Conservation (phyloP, 345 rosid genomes). For the Salix arbutifolia region DNA sequence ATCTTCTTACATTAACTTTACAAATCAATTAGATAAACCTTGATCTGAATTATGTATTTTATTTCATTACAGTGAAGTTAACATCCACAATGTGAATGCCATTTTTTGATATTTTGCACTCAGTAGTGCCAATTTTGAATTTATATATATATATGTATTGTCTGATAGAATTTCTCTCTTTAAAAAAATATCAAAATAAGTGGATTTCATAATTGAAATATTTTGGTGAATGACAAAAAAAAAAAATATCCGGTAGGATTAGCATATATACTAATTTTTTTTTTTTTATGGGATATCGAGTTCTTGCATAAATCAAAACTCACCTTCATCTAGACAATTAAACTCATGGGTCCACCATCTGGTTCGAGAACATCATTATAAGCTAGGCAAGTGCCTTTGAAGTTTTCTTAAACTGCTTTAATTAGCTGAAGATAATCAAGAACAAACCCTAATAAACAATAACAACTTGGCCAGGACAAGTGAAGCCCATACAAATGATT, state of each 20-base stretch:
- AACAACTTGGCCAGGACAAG: constrained; percentile 35
- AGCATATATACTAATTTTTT: background rate
- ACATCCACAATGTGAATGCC: too few species aligned
- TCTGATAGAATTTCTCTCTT: too few species aligned
- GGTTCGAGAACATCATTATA: background rate
- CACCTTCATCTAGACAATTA: background rate
- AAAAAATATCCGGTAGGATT: background rate
- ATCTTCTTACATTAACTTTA: too few species aligned
- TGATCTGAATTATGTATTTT: too few species aligned
- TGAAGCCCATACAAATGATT: constrained; percentile 71
- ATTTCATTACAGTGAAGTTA: too few species aligned
- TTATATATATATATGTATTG: too few species aligned
- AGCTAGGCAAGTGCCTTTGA: background rate
- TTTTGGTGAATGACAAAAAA: too few species aligned
- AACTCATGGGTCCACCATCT: background rate
- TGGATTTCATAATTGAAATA: background rate
- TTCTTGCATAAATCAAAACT: background rate
- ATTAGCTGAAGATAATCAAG: constrained; percentile 25
- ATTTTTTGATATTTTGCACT: too few species aligned
- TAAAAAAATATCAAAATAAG: too few species aligned
- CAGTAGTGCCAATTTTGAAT: too few species aligned
- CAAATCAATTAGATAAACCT: too few species aligned
- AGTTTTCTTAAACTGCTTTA: constrained; percentile 4
- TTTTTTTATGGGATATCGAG: background rate
- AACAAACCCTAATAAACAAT: constrained; percentile 20